These are phyloP conservation scores for Leishmania martiniquensis DNA, from an alignment of 208 protist species.

Conservation along the genomic window DNA sequence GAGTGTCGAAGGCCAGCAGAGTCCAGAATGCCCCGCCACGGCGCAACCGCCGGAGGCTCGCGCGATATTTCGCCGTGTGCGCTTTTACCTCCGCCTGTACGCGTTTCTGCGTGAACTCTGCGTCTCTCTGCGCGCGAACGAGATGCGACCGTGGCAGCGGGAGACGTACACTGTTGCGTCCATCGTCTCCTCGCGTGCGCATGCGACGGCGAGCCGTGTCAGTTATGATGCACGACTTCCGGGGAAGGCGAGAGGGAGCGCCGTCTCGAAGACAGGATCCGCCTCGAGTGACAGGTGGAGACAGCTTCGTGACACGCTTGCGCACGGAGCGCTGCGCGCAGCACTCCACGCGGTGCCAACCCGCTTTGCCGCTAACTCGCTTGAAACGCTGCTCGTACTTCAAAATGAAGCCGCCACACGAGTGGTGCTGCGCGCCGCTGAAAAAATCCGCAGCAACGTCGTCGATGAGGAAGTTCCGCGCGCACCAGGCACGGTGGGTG, in stretches of 20 bases:
- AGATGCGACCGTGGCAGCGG: not conserved
- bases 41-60: not conserved
- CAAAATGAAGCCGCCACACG: not conserved
- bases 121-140: not conserved
- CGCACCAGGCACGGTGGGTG: not conserved
- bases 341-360: not conserved
- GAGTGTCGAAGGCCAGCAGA: not conserved
- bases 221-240: not conserved
- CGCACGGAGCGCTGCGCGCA: not conserved
- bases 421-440: not conserved
- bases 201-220: not conserved
- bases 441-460: not conserved
- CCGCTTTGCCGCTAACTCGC: not conserved
- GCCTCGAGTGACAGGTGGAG: not conserved
- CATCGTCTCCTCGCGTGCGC: slow-evolving; percentile 13
- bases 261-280: not conserved
- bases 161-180: slow-evolving; percentile 9
- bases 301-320: not conserved
- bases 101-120: slow-evolving; percentile 11
- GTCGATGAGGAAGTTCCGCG: not conserved
- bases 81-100: slow-evolving; percentile 26
- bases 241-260: not conserved
- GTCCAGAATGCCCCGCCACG: not conserved
- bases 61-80: slow-evolving; percentile 1
- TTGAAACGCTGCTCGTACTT: not conserved